Percentiles rank a stretch among this genome's conserved stretches.
Conservation (phyloP, 306 rosid genomes). For the Senna tora region DNA sequence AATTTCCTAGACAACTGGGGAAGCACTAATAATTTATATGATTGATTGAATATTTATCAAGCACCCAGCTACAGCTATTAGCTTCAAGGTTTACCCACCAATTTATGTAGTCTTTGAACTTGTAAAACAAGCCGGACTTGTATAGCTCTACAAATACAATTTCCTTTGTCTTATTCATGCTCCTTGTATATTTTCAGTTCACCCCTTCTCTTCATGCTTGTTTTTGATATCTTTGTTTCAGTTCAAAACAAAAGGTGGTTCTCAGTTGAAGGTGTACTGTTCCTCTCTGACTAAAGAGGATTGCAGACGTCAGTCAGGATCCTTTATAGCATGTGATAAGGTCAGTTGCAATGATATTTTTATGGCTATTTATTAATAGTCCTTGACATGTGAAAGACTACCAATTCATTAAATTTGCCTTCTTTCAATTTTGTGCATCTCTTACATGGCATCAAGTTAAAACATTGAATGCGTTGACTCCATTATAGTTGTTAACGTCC, state of each 20-base stretch:
- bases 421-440: not conserved
- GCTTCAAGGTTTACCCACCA: not conserved
- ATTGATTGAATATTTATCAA: not conserved
- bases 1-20: no score
- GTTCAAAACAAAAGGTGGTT: slow-evolving; percentile 94
- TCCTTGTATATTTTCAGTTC: slow-evolving; percentile 16
- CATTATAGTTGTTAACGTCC: not conserved
- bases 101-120: not conserved
- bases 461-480: not conserved
- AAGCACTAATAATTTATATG: not conserved
- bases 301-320: slow-evolving; percentile 83
- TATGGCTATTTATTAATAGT: slow-evolving; percentile 23
- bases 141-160: not conserved
- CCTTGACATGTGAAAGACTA: not conserved
- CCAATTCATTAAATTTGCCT: not conserved
- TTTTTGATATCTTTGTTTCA: slow-evolving; percentile 46
- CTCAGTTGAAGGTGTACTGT: slow-evolving; percentile 87
- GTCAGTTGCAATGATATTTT: slow-evolving; percentile 46
- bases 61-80: not conserved
- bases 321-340: slow-evolving; percentile 90
- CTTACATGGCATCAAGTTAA: not conserved
- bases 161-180: not conserved
- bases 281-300: slow-evolving; percentile 93
- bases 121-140: not conserved
- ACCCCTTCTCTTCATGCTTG: slow-evolving; percentile 25